Conservation (phyloP, 345 rosid species). For the Acer saccharum region DNA sequence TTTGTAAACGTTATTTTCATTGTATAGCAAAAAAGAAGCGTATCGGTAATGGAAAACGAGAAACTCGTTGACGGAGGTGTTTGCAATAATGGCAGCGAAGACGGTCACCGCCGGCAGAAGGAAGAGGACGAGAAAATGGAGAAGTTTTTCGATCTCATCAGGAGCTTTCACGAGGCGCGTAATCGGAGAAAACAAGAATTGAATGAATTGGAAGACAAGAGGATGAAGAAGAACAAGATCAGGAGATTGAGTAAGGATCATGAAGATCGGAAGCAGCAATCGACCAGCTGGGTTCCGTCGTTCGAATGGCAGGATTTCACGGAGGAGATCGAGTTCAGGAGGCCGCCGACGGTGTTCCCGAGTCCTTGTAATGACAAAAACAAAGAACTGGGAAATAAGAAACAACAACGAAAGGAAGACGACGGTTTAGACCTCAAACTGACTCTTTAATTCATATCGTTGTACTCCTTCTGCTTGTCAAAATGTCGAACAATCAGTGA, state of each 20-base stretch:
- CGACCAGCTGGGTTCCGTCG: constrained; percentile 36
- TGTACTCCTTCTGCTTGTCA: not conserved
- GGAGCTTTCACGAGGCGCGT: constrained; percentile 29
- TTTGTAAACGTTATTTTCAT: not conserved
- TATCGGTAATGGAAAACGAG: constrained; percentile 14
- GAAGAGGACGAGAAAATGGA: constrained; percentile 34
- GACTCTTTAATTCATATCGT: constrained; percentile 20
- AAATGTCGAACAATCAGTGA: not conserved
- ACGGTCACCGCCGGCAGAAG: not conserved
- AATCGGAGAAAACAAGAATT: constrained; percentile 24
- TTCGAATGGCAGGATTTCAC: constrained; percentile 38
- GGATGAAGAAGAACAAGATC: constrained; percentile 9
- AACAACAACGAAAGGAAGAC: not conserved
- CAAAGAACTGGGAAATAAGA: not conserved
- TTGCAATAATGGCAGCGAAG: not conserved
- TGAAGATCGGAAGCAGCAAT: not conserved
- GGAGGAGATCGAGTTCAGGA: constrained; percentile 23
- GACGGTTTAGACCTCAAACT: constrained; percentile 32
- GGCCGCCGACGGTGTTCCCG: constrained; percentile 13
- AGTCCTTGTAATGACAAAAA: constrained; percentile 10
- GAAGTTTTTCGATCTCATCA: constrained; percentile 30
- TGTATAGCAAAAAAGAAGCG: not conserved
- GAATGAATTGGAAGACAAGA: constrained; percentile 8
- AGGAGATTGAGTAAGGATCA: not conserved
- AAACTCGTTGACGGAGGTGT: not conserved